A percentile compares a stretch with the other conserved stretches of the same genome.
Evolutionary conservation across 2,329 filamentous ascomycete genomes (phyloP).

Genomic region (Dactylonectria estremocensis): DNA sequence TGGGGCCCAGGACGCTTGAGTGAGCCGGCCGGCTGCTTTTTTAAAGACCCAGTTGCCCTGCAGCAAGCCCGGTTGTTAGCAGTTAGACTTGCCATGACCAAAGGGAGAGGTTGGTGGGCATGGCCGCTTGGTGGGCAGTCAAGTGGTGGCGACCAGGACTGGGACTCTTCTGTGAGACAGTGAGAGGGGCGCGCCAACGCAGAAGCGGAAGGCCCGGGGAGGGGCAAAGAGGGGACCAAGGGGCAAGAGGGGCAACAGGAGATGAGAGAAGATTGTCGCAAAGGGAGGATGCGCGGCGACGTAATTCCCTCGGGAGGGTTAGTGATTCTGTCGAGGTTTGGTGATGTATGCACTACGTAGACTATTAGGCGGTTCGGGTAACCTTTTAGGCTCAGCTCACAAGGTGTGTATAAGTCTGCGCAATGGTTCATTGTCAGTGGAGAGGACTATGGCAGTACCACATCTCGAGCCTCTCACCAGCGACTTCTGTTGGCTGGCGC

Average conservation of each 20-base stretch:
- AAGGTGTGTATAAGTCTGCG: slow-evolving; percentile 6
- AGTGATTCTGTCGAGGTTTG: slow-evolving; percentile 2
- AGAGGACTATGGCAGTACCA: slow-evolving; percentile 17
- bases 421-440: slow-evolving; percentile 14
- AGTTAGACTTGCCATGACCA: slow-evolving; percentile 1
- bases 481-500: slow-evolving; percentile 10
- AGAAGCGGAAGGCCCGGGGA: slow-evolving; percentile 30
- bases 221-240: slow-evolving; percentile 16
- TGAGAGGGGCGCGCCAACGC: slow-evolving; percentile 28
- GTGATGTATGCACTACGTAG: too few relatives aligned
- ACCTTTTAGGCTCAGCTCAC: neutral
- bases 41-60: slow-evolving; percentile 5
- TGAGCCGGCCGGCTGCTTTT: slow-evolving; percentile 19
- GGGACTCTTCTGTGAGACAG: neutral
- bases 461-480: slow-evolving; percentile 15
- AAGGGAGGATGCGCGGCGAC: neutral
- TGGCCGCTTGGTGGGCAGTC: too few relatives aligned
- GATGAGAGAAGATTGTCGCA: neutral
- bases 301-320: neutral
- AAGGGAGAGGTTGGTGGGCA: slow-evolving; percentile 23
- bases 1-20: slow-evolving; percentile 31
- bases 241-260: neutral
- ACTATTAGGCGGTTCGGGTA: slow-evolving; percentile 1
- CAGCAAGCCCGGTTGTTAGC: neutral
- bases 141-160: slow-evolving; percentile 13